A percentile compares a stretch with the other conserved stretches of the same genome.
Conservation (phyloP, 179 eudicot species). For the Actinidia chinensis region DNA sequence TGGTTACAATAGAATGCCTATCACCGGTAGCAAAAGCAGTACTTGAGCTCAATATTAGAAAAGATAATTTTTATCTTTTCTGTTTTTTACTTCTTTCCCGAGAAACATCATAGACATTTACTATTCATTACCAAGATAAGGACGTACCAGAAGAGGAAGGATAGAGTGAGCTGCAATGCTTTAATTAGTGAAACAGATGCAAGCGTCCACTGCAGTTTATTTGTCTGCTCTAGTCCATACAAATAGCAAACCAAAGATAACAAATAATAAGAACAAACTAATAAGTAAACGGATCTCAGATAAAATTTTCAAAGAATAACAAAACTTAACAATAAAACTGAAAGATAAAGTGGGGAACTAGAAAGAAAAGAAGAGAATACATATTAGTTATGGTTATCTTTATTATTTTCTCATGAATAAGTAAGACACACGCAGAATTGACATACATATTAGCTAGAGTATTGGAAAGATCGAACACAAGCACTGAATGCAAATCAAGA, state of each 20-base stretch:
- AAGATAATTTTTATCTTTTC: neutral
- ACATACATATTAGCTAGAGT: neutral
- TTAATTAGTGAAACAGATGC: constrained; percentile 81
- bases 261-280: neutral
- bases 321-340: neutral
- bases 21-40: neutral
- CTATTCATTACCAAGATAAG: neutral
- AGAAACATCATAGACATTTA: neutral
- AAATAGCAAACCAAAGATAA: constrained; percentile 16
- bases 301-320: neutral
- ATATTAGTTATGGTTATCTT: neutral
- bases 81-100: neutral
- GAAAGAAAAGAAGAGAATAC: neutral
- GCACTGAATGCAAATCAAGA: neutral
- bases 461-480: neutral
- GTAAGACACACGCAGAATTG: neutral
- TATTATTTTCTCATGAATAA: neutral
- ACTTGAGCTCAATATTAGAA: neutral
- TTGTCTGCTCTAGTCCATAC: constrained; percentile 54
- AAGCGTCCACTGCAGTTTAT: constrained; percentile 84
- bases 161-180: constrained; percentile 68
- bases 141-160: constrained; percentile 89
- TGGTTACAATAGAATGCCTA: neutral
- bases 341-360: neutral
- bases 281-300: neutral